These are phyloP conservation scores for Russula abietina DNA, from an alignment of 768 basidiomycete genomes.

Conservation along the genomic window DNA sequence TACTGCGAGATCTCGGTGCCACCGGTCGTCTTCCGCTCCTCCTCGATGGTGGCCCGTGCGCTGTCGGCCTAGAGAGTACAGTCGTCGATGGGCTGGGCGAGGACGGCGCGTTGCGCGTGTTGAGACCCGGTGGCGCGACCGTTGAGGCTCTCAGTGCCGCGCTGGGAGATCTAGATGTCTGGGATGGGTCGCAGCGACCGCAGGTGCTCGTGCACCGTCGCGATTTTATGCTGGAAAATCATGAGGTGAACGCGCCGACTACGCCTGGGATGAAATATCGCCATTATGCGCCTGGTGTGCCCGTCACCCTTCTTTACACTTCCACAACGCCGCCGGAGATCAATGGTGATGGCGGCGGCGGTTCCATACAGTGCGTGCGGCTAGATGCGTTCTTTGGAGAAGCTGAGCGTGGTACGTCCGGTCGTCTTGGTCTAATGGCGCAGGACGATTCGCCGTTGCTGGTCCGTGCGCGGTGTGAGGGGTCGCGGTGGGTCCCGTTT, in stretches of 20 bases:
- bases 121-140: constrained; percentile 89
- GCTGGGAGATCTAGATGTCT: constrained; percentile 33
- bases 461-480: constrained; percentile 25
- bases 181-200: constrained; percentile 1
- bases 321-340: constrained; percentile 34
- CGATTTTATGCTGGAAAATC: constrained; percentile 59
- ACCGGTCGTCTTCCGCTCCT: constrained; percentile 58
- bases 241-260: constrained; percentile 74
- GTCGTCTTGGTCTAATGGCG: constrained; percentile 58
- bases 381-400: constrained; percentile 40
- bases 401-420: constrained; percentile 18
- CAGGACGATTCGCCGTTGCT: constrained; percentile 50
- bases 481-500: constrained; percentile 53
- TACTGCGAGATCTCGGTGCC: constrained; percentile 67
- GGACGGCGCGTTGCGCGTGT: constrained; percentile 70
- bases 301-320: constrained; percentile 69
- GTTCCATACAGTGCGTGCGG: constrained; percentile 30
- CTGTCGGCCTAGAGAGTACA: constrained; percentile 91
- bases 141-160: constrained; percentile 77
- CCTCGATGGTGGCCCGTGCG: constrained; percentile 87
- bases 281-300: constrained; percentile 90
- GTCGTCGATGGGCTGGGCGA: constrained; percentile 82
- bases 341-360: constrained; percentile 21
- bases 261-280: constrained; percentile 99
- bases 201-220: constrained; percentile 71